Percentiles rank a stretch among this genome's conserved stretches.
phyloP scores from a whole-genome alignment of 2,329 filamentous ascomycete genomes.

The Cryphonectria parasitica region DNA sequence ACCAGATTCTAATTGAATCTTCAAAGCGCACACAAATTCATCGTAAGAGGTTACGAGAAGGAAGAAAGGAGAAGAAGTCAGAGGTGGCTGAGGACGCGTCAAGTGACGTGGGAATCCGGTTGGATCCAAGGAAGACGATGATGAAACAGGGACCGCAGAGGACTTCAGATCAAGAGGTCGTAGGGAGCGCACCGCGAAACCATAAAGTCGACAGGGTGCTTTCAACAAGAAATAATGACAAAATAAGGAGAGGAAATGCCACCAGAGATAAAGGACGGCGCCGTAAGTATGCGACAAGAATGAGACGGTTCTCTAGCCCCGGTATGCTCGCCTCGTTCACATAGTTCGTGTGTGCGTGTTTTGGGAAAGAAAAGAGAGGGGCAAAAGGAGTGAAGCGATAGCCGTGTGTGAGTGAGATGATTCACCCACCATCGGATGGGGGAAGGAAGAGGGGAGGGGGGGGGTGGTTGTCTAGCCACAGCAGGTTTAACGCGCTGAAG shows the following conservation, averaged over 20 bases:
- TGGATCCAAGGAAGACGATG: background rate
- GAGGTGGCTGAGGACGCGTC: background rate
- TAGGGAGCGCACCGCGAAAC: background rate
- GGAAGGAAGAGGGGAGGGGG: background rate
- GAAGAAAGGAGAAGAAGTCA: background rate
- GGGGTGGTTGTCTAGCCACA: too few relatives aligned
- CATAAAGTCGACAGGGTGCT: background rate
- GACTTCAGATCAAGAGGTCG: constrained; percentile 1
- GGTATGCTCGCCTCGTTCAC: background rate
- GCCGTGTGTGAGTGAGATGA: background rate
- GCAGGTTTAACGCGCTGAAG: too few relatives aligned
- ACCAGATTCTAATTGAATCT: background rate
- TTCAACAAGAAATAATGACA: background rate
- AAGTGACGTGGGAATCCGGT: background rate
- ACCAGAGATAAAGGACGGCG: background rate
- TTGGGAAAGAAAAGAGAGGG: background rate
- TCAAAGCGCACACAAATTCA: background rate
- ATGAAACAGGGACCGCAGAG: constrained; percentile 14
- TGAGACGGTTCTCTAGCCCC: background rate
- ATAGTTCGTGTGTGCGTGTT: background rate
- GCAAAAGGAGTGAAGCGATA: background rate
- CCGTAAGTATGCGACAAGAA: background rate
- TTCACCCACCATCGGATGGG: background rate
- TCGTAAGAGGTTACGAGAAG: background rate
- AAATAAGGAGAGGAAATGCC: background rate